Evolutionary conservation across 306 rosid species (phyloP), one percentile per base, ranked within the genome.

Genomic region (Dryas octopetala): DNA sequence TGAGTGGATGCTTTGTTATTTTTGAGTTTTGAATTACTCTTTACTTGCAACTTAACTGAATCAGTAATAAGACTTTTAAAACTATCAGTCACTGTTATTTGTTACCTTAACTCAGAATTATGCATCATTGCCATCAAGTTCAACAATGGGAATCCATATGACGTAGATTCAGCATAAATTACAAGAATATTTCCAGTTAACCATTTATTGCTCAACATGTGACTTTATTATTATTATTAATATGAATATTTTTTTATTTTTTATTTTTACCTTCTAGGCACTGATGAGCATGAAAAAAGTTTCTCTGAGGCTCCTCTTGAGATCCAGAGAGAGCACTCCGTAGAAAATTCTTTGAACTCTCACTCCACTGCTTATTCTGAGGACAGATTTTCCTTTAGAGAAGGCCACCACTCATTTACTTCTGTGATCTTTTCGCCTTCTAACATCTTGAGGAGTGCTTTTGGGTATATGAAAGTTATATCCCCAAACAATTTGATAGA

Each of bases 381-480:
- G 85, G 85, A 80, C 71, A 74, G 71, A 65, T 76, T 70, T 52
- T 55, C 71, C 70, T 49, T 74, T 74, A 83, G 72, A 71, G 38
- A 32, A 32, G 85, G 64, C 78, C 79, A 77, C 54, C 70, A 62
- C 71, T 54, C 77, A 49, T 77, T 80, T 66, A 66, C 68, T 70
- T 67, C 79, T 66, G 47, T 68, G 81, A 66, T 66, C 63, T 71
- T 70, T 69, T 78, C 79, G 26, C 50, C 76, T 70, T 70, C 83
- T 47, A 62, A 82, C 80, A 67, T 85, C 79, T 85, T 90, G 78
- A 86, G 87, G 86, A 95, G 96, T 83, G 87, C 90, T 74, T 84
- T 88, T 70, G 82, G 83, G 62, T 87, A 82, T 70, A 76, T 95
- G 86, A 91, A 88, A 80, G 76, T 73, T 82, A 54, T 60, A 50